phyloP scores from a whole-genome alignment of 2,329 filamentous ascomycete genomes.

The Pseudogymnoascus sp. region DNA sequence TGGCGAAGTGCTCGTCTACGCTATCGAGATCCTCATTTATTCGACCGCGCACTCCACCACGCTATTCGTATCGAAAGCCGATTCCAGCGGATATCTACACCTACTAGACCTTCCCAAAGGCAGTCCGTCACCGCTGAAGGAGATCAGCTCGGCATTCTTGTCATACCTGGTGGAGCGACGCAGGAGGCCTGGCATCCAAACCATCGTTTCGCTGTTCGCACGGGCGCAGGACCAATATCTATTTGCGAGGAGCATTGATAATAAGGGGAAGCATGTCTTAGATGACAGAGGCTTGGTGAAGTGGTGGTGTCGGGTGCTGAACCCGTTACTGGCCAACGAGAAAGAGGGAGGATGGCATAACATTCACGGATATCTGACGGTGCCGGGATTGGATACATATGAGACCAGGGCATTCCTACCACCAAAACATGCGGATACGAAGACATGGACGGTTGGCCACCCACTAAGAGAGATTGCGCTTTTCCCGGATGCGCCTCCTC shows the following conservation, averaged over 20 bases:
- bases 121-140: constrained; percentile 65
- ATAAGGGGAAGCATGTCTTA: constrained; percentile 78
- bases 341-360: constrained; percentile 32
- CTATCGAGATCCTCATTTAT: constrained; percentile 82
- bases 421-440: constrained; percentile 34
- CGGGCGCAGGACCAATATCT: constrained; percentile 89
- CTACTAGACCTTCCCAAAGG: constrained; percentile 55
- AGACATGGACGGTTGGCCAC: constrained; percentile 61
- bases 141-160: constrained; percentile 69
- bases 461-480: constrained; percentile 62
- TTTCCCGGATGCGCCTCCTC: constrained; percentile 60
- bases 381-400: constrained; percentile 77
- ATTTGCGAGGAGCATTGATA: constrained; percentile 85
- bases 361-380: constrained; percentile 72
- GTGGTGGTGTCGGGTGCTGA: constrained; percentile 90
- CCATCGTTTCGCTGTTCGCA: constrained; percentile 85
- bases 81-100: constrained; percentile 83
- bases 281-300: constrained; percentile 84
- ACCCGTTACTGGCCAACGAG: constrained; percentile 55
- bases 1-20: constrained; percentile 60
- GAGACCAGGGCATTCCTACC: constrained; percentile 79
- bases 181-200: constrained; percentile 55
- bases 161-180: constrained; percentile 63
- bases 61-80: constrained; percentile 92
- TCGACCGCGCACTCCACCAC: constrained; percentile 73